Evolutionary conservation across 2,329 filamentous ascomycete genomes (phyloP).

Genomic region (Reticulascus tulasneorum): DNA sequence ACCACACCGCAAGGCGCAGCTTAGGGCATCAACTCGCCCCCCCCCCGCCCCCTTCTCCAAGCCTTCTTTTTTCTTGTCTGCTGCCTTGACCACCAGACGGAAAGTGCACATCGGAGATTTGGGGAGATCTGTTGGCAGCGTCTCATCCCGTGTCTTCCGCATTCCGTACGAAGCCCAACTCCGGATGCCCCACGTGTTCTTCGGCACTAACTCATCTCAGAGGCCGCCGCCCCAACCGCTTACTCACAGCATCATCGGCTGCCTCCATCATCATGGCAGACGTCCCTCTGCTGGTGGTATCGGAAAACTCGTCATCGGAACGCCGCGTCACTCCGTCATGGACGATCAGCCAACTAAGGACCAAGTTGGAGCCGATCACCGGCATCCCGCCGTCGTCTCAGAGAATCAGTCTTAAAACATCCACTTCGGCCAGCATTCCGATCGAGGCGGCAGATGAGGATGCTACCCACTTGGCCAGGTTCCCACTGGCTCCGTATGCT

Average conservation of each 20-base stretch:
- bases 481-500: constrained; percentile 68
- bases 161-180: constrained; percentile 1
- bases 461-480: constrained; percentile 56
- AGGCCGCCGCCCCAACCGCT: no score
- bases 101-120: no score
- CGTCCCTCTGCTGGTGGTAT: constrained; percentile 70
- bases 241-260: no score
- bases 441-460: constrained; percentile 74
- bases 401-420: constrained; percentile 66
- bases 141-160: no score
- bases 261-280: constrained; percentile 65
- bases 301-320: constrained; percentile 76
- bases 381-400: constrained; percentile 82
- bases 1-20: no score
- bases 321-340: constrained; percentile 89
- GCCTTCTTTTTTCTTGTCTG: no score
- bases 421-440: constrained; percentile 55
- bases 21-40: no score
- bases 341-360: constrained; percentile 79
- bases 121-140: no score
- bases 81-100: no score
- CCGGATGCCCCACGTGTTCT: constrained; percentile 18
- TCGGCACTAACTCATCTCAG: no score
- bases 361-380: constrained; percentile 87
- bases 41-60: no score